Evolutionary conservation across 768 basidiomycete species (phyloP), one percentile per base, ranked within the genome.

Genomic region (Psilocybe sp.): DNA sequence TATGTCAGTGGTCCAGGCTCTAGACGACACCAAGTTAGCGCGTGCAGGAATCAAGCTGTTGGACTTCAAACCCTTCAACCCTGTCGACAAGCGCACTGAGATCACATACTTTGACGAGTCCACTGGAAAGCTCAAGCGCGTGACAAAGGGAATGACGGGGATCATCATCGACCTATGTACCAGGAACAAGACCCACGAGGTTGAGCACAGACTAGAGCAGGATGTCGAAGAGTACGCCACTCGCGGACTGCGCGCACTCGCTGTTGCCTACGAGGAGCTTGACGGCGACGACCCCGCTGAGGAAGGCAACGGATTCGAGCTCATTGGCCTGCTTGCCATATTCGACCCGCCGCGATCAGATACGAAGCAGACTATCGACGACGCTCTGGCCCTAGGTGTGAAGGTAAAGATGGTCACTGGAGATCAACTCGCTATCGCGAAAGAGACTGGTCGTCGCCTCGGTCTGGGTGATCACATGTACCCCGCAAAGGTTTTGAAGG

Each of bases 371-470:
- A 98, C 96, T 35, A 98, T 98, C 65, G 95, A 98, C 61, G 94
- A 98, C 69, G 96, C 96, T 44, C 79, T 94, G 49, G 86, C 87
- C 48, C 90, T 98, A 66, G 96, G 96, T 69, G 94, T 98, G 65
- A 89, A 87, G 69, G 96, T 98, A 67, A 98, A 98, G 85, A 98
- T 98, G 96, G 96, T 98, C 53, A 98, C 96, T 28, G 96, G 96
- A 79, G 96, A 98, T 68, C 96, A 98, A 76, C 90, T 98, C 63
- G 96, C 96, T 59, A 98, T 98, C 61, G 96, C 96, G 45, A 98
- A 98, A 81, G 96, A 98, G 70, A 98, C 96, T 51, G 96, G 96
- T 54, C 90, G 96, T 71, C 92, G 96, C 76, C 91, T 98, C 44
- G 95, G 96, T 57, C 77, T 98, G 51, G 96, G 96, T 67, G 96